Conservation (phyloP, 164 flowering plant genomes). For the Chimonanthus salicifolius region DNA sequence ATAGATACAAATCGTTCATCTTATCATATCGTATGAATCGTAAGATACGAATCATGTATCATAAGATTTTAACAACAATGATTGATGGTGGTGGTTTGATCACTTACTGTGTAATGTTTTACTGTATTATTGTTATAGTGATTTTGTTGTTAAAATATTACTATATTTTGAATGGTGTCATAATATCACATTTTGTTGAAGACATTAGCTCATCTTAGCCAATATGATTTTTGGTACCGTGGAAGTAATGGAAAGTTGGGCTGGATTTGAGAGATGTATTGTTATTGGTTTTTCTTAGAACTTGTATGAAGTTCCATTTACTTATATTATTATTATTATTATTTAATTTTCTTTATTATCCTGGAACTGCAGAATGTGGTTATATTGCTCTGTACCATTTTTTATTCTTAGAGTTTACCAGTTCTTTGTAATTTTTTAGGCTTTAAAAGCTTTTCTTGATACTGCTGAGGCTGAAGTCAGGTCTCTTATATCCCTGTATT, state of each 20-base stretch:
- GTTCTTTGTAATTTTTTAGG: conserved; percentile 39
- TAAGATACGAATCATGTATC: too few species aligned
- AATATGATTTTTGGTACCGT: background rate
- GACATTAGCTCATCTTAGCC: background rate
- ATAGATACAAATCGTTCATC: too few species aligned
- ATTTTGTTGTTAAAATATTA: too few species aligned
- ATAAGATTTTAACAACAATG: too few species aligned
- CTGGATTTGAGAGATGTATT: background rate
- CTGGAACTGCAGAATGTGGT: background rate
- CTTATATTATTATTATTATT: background rate
- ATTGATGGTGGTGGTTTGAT: too few species aligned
- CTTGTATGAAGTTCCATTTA: background rate
- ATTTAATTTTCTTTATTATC: too few species aligned
- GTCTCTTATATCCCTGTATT: conserved; percentile 75
- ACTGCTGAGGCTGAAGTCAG: conserved; percentile 98
- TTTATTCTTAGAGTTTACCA: background rate
- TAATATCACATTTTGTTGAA: background rate
- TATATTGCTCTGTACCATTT: background rate
- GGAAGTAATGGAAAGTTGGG: background rate
- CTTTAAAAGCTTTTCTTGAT: conserved; percentile 73
- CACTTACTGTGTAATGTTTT: too few species aligned
- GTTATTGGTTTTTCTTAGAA: too few species aligned
- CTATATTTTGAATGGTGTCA: too few species aligned
- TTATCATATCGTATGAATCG: too few species aligned
- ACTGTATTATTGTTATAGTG: too few species aligned